Base-by-base conservation (phyloP, 805 yeast species). In the Naumovozyma dairenensis region DNA sequence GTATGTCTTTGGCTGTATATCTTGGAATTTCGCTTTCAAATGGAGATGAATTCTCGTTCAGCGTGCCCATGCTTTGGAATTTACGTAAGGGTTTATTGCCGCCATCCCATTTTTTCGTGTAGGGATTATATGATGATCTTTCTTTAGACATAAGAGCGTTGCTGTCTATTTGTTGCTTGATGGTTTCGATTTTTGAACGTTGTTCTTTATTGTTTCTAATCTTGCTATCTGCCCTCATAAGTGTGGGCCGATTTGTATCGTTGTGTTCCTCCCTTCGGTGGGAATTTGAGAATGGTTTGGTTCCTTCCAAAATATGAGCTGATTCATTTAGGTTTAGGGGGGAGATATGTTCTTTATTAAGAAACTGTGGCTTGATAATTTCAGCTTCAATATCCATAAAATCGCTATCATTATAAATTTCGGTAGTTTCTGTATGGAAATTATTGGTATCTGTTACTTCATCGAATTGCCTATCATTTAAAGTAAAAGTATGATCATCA, bases 141-240 rank as follows among this genome's bases (percentile, higher is more conserved):
- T 57, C 57, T 24, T 51, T 52, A 31, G 51, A 49, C 17, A 53
- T 41, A 3, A 59, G 60, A 5, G 59, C 53, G 34, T 56, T 52
- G 20, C 46, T 47, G 32, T 54, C 61, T 9, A 56, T 54, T 24
- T 53, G 56, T 43, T 56, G 59, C 34, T 54, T 56, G 16, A 56
- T 53, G 6, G 53, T 52, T 37, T 46, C 45, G n/a, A 51, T 50
- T 29, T 46, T 41, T 12, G 47, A 46, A 3, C n/a, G n/a, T n/a
- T n/a, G n/a, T n/a, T n/a, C n/a, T n/a, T n/a, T n/a, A 36, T 21
- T 9, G 26, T 4, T 14, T 13, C 27, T 14, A 13, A 16, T 16
- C 9, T 29, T n/a, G 28, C 13, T n/a, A n/a, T n/a, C n/a, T n/a
- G n/a, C n/a, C n/a, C n/a, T n/a, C n/a, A n/a, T n/a, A n/a, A n/a